Conservation (phyloP, 345 rosid species). For the Clausena lansium region DNA sequence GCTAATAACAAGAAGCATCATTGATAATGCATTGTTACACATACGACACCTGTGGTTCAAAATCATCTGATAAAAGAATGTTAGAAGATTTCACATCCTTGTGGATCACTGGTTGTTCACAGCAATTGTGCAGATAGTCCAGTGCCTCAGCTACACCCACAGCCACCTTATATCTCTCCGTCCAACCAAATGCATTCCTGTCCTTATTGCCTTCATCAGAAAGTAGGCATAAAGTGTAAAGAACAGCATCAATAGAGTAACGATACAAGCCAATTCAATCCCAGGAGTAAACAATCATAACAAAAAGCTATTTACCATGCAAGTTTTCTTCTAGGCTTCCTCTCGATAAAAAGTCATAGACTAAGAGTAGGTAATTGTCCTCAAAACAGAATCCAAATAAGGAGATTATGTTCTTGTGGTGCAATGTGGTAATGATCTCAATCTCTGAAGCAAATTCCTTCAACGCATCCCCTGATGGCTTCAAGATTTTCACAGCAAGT, state of each 20-base stretch:
- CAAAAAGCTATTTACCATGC: conserved; percentile 49
- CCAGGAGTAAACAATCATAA: conserved; percentile 18
- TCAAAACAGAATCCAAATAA: conserved; percentile 84
- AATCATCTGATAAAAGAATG: conserved; percentile 86
- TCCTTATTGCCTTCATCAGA: conserved; percentile 57
- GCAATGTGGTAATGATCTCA: conserved; percentile 66
- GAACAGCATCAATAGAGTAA: conserved; percentile 17
- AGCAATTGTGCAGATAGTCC: conserved; percentile 69
- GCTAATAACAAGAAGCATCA: not conserved
- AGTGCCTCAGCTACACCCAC: conserved; percentile 89
- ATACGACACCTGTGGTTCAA: conserved; percentile 78
- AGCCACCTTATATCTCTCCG: conserved; percentile 81
- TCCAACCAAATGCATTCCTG: conserved; percentile 61
- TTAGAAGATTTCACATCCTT: conserved; percentile 96
- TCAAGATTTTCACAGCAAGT: conserved; percentile 82
- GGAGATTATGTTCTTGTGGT: conserved; percentile 81
- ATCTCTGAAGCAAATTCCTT: conserved; percentile 81
- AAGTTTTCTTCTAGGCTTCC: conserved; percentile 97
- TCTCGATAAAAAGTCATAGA: conserved; percentile 79
- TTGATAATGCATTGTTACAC: not conserved
- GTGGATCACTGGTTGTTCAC: conserved; percentile 77
- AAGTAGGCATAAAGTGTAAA: conserved; percentile 4
- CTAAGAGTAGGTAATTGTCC: conserved; percentile 61
- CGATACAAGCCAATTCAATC: not conserved
- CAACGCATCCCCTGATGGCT: conserved; percentile 63